A percentile compares a stretch with the other conserved stretches of the same genome.
Evolutionary conservation across 2,329 filamentous ascomycete genomes (phyloP).

Genomic region (Simplicillium aogashimaense): DNA sequence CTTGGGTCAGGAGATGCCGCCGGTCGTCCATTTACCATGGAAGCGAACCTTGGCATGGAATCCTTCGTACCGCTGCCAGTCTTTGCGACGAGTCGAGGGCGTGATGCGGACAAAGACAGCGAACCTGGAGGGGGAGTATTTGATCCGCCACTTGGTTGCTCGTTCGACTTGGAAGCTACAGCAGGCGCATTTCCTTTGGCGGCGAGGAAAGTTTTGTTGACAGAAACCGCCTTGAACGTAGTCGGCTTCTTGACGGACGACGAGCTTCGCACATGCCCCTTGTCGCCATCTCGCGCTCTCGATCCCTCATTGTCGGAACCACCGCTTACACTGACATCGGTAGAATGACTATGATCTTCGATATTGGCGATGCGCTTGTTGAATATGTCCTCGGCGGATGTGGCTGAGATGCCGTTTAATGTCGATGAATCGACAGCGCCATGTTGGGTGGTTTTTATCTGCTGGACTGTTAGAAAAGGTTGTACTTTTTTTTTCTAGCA

Average conservation of each 20-base stretch:
- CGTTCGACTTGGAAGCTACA: conserved; percentile 36
- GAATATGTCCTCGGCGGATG: conserved; percentile 36
- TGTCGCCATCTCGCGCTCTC: conserved; percentile 47
- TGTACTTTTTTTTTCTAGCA: too few species aligned
- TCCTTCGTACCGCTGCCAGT: conserved; percentile 52
- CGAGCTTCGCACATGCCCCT: conserved; percentile 46
- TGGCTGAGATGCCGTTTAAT: conserved; percentile 38
- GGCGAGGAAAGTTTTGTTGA: conserved; percentile 76
- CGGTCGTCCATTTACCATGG: conserved; percentile 43
- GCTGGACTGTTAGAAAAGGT: conserved; percentile 1
- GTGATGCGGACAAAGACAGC: conserved; percentile 40
- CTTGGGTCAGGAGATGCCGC: conserved; percentile 57
- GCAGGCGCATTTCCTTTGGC: conserved; percentile 47
- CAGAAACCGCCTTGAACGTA: conserved; percentile 76
- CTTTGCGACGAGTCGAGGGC: conserved; percentile 68
- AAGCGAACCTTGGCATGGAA: conserved; percentile 31
- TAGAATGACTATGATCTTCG: conserved; percentile 50
- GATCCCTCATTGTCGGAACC: conserved; percentile 70
- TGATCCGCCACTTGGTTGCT: conserved; percentile 38
- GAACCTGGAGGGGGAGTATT: conserved; percentile 34
- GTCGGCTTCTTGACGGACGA: conserved; percentile 62
- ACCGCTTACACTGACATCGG: conserved; percentile 60
- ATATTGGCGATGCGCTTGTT: conserved; percentile 48
- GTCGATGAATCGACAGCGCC: conserved; percentile 30
- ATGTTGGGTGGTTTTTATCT: conserved; percentile 33